These are phyloP conservation scores for Monosporozyma aerobia DNA, from an alignment of 805 yeast genomes.

Conservation along the genomic window DNA sequence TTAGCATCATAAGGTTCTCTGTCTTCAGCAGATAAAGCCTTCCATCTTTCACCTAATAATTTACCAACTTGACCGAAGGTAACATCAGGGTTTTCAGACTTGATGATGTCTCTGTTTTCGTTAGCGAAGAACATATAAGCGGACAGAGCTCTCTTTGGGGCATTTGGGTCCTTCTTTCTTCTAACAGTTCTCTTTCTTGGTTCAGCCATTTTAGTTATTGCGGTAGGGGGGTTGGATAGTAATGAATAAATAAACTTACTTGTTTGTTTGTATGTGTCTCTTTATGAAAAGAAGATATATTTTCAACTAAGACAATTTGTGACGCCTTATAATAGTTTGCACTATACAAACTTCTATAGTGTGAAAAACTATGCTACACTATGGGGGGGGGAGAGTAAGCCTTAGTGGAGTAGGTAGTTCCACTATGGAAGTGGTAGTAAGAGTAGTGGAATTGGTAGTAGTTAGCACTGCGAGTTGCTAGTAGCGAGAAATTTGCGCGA, in stretches of 20 bases:
- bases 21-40: constrained; percentile 72
- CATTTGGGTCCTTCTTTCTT: constrained; percentile 79
- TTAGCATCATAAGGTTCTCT: constrained; percentile 85
- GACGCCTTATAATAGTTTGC: neutral
- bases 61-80: constrained; percentile 94
- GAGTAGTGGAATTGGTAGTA: neutral
- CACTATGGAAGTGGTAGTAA: neutral
- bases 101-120: constrained; percentile 91
- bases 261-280: neutral
- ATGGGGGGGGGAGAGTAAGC: neutral
- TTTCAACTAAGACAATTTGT: neutral
- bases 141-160: constrained; percentile 96
- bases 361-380: neutral
- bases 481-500: neutral
- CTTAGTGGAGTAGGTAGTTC: neutral
- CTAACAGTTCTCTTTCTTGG: constrained; percentile 26
- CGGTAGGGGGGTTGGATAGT: neutral
- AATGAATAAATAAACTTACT: neutral
- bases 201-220: constrained; percentile 1
- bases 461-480: neutral
- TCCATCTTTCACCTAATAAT: constrained; percentile 94
- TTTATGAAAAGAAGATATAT: neutral
- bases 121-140: constrained; percentile 99
- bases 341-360: neutral
- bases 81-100: constrained; percentile 94